phyloP scores from a whole-genome alignment of 169 alveolate genomes.

The Plasmodium coatneyi region DNA sequence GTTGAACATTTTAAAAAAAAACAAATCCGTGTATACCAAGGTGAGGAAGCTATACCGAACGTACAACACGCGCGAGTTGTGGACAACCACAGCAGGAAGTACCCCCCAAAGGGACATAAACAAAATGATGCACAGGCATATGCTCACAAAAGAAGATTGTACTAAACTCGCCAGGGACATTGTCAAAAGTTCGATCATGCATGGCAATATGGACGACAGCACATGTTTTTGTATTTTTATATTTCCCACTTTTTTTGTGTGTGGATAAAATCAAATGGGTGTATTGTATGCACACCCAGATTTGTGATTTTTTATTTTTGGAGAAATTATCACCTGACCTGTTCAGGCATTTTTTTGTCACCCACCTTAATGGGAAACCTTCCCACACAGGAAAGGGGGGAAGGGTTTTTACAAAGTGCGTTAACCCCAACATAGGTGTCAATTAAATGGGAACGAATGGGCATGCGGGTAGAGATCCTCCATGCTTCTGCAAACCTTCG shows the following conservation, averaged over 20 bases:
- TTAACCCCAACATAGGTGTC: neutral
- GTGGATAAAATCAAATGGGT: neutral
- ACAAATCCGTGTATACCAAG: conserved; percentile 50
- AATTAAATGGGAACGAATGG: neutral
- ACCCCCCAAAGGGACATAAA: neutral
- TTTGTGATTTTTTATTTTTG: neutral
- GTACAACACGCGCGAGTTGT: neutral
- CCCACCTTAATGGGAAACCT: neutral
- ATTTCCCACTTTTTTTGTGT: conserved; percentile 56
- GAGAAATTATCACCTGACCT: neutral
- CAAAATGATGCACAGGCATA: conserved; percentile 12
- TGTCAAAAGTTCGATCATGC: conserved; percentile 11
- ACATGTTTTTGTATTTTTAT: conserved; percentile 60
- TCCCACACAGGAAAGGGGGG: neutral
- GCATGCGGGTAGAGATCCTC: neutral
- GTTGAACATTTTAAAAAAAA: conserved; percentile 36
- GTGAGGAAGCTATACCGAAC: conserved; percentile 32
- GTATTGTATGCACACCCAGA: neutral
- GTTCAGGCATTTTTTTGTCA: neutral
- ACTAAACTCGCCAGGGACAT: conserved; percentile 47
- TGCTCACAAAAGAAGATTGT: conserved; percentile 52
- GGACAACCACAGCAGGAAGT: neutral
- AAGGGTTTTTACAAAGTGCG: neutral
- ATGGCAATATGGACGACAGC: conserved; percentile 68
- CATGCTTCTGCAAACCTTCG: neutral